These are phyloP conservation scores for Trichoderma sp. DNA, from an alignment of 2,329 filamentous ascomycete genomes.

Conservation along the genomic window DNA sequence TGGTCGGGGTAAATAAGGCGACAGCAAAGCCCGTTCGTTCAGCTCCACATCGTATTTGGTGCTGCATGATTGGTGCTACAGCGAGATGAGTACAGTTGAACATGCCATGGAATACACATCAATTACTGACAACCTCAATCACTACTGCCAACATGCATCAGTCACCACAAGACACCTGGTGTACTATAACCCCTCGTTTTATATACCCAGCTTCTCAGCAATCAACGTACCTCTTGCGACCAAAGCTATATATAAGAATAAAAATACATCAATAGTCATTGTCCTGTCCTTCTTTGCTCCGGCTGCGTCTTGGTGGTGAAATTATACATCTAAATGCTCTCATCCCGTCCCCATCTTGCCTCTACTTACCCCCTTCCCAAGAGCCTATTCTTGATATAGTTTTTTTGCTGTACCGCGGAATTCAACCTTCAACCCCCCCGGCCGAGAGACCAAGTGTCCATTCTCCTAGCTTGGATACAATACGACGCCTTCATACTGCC, in stretches of 20 bases:
- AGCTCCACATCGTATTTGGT: not conserved
- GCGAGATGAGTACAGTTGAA: not conserved
- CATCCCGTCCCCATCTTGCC: not conserved
- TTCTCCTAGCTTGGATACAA: constrained; percentile 52
- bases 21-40: not conserved
- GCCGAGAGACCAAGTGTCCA: not conserved
- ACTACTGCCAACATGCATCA: not conserved
- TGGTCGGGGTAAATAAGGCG: not conserved
- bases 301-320: constrained; percentile 1
- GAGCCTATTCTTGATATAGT: not conserved
- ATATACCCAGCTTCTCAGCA: not conserved
- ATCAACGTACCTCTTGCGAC: not conserved
- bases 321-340: constrained; percentile 17
- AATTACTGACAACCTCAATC: too few relatives aligned
- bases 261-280: constrained; percentile 20
- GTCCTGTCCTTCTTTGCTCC: constrained; percentile 8
- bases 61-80: not conserved
- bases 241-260: constrained; percentile 4
- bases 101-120: not conserved
- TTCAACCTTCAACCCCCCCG: not conserved
- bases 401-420: not conserved
- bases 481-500: constrained; percentile 91
- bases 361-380: not conserved
- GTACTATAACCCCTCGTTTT: not conserved
- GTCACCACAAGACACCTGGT: not conserved